Percentiles rank a stretch among this genome's conserved stretches.
Conservation (phyloP, 371 early-diverging fungal genomes). For the Coemansia sp. region DNA sequence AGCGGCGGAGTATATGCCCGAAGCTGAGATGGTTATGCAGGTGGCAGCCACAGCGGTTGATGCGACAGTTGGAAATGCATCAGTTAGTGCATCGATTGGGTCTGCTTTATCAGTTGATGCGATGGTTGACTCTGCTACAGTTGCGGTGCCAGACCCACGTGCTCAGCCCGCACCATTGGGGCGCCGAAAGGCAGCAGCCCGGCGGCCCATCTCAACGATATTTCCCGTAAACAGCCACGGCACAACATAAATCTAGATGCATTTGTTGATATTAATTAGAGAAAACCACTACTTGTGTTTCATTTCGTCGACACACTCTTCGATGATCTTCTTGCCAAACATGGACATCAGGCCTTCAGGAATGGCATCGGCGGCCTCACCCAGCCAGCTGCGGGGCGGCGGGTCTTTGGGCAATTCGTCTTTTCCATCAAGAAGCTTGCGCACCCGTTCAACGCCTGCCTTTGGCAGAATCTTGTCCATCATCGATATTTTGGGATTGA, state of each 20-base stretch:
- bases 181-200: not conserved
- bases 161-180: constrained; percentile 3
- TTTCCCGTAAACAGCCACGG: not conserved
- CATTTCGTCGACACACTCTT: constrained; percentile 28
- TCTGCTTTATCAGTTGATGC: not conserved
- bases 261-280: too few relatives aligned
- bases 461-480: constrained; percentile 18
- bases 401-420: constrained; percentile 25
- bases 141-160: not conserved
- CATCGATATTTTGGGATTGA: constrained; percentile 33
- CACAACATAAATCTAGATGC: too few relatives aligned
- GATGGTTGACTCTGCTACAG: not conserved
- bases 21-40: constrained; percentile 30
- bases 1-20: constrained; percentile 36
- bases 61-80: not conserved
- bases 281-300: not conserved
- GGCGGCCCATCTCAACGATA: constrained; percentile 8
- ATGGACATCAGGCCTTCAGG: constrained; percentile 25
- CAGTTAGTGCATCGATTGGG: not conserved
- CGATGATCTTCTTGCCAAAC: constrained; percentile 41
- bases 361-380: constrained; percentile 28
- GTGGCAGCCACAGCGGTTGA: not conserved
- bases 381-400: constrained; percentile 34
- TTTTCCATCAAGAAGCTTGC: constrained; percentile 18
- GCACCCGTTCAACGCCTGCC: constrained; percentile 11